phyloP scores from a whole-genome alignment of 1,284 basidiomycete species.

The Pisolithus thermaeus region DNA sequence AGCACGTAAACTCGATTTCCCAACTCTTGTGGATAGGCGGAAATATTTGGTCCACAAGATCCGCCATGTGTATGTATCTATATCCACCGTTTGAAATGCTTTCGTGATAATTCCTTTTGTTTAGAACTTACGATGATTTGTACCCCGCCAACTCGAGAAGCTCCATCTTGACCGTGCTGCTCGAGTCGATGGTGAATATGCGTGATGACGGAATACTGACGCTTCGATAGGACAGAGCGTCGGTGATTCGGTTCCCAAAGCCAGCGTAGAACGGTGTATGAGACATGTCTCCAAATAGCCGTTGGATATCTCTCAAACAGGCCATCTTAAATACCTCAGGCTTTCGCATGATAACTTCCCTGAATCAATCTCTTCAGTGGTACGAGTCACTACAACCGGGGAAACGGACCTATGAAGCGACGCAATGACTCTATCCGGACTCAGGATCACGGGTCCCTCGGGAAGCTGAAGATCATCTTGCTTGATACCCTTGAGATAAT shows the following conservation, averaged over 20 bases:
- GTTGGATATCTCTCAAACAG: slow-evolving; percentile 92
- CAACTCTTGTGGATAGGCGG: slow-evolving; percentile 89
- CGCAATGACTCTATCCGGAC: slow-evolving; percentile 92
- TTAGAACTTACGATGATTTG: slow-evolving; percentile 76
- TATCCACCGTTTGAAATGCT: neutral
- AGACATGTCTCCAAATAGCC: slow-evolving; percentile 75
- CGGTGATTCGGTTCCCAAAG: slow-evolving; percentile 98
- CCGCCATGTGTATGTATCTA: slow-evolving; percentile 95
- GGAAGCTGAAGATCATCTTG: slow-evolving; percentile 96
- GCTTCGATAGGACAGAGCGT: slow-evolving; percentile 93
- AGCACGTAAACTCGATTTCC: slow-evolving; percentile 91
- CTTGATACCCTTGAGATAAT: slow-evolving; percentile 92
- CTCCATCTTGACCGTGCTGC: slow-evolving; percentile 97
- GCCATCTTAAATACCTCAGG: slow-evolving; percentile 99
- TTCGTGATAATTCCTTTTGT: neutral
- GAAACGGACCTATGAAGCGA: slow-evolving; percentile 77
- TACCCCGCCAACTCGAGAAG: slow-evolving; percentile 93
- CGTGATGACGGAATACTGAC: slow-evolving; percentile 93
- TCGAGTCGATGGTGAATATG: slow-evolving; percentile 97
- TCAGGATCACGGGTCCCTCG: slow-evolving; percentile 99
- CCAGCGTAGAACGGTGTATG: slow-evolving; percentile 92
- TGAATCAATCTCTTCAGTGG: slow-evolving; percentile 25
- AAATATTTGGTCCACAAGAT: slow-evolving; percentile 99
- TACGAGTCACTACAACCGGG: neutral
- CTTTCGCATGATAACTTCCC: slow-evolving; percentile 98